Conservation (phyloP, 208 protist genomes). For the Leishmania tropica region DNA sequence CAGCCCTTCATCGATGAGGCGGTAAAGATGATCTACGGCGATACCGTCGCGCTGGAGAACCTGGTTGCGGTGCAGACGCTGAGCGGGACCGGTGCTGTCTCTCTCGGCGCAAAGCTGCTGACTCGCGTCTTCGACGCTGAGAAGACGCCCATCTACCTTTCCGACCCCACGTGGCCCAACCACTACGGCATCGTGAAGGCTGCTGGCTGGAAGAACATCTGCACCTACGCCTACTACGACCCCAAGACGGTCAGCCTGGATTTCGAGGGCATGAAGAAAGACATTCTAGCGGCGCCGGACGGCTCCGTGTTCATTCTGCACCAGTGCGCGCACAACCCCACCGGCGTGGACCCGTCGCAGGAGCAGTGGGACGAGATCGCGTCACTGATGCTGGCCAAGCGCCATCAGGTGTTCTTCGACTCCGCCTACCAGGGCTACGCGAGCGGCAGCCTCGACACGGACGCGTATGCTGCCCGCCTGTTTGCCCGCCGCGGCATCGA, state of each 20-base stretch:
- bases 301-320: conserved; percentile 97
- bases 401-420: conserved; percentile 96
- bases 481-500: conserved; percentile 86
- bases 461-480: conserved; percentile 86
- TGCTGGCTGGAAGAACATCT: conserved; percentile 63
- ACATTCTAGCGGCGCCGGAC: conserved; percentile 71
- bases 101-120: conserved; percentile 72
- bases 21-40: conserved; percentile 91
- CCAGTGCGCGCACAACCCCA: conserved; percentile 99
- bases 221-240: conserved; percentile 87
- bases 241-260: conserved; percentile 64
- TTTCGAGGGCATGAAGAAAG: conserved; percentile 86
- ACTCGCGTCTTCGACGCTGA: conserved; percentile 30
- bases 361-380: conserved; percentile 96
- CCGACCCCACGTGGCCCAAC: conserved; percentile 90
- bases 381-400: conserved; percentile 74
- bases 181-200: conserved; percentile 70
- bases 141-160: conserved; percentile 70
- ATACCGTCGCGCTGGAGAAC: conserved; percentile 44
- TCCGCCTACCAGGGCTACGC: conserved; percentile 97
- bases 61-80: conserved; percentile 85
- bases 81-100: conserved; percentile 91
- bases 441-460: conserved; percentile 95
- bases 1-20: conserved; percentile 81
- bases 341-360: conserved; percentile 96